Evolutionary conservation across 2,329 filamentous ascomycete genomes (phyloP).

Genomic region (Fusarium lateritium): DNA sequence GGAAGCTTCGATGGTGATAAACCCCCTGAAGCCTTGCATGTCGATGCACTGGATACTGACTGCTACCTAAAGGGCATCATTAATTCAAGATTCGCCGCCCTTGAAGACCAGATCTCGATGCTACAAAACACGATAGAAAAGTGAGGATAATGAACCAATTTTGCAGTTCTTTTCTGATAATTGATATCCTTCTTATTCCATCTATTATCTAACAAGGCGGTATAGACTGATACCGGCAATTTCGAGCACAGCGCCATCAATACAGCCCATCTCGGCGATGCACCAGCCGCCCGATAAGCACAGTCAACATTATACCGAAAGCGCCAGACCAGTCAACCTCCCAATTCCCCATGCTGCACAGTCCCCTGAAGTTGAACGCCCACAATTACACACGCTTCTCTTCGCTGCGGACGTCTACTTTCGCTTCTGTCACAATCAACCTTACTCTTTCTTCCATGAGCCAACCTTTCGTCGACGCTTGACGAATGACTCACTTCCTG

Average conservation of each 20-base stretch:
- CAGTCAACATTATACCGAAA: neutral
- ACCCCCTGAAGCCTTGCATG: no score
- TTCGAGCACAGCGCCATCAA: neutral
- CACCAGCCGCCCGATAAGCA: neutral
- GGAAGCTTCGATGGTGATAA: constrained; percentile 10
- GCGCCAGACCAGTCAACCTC: neutral
- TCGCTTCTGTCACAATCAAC: constrained; percentile 25
- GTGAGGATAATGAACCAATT: neutral
- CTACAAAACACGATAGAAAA: constrained; percentile 21
- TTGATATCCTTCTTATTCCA: neutral
- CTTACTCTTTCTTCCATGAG: constrained; percentile 27
- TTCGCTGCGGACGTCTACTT: constrained; percentile 23
- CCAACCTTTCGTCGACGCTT: constrained; percentile 11
- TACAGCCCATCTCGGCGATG: no score
- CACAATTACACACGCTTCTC: neutral
- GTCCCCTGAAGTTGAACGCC: neutral
- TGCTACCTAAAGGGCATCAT: constrained; percentile 9
- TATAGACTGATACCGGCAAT: constrained; percentile 9
- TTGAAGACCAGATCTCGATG: constrained; percentile 20
- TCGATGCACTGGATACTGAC: neutral
- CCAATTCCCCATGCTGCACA: constrained; percentile 7
- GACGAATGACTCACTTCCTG: constrained; percentile 2
- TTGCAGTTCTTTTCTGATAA: no score
- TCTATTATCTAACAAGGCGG: neutral
- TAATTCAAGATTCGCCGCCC: constrained; percentile 1